Evolutionary conservation across 768 basidiomycete genomes (phyloP).

Genomic region (Lepiota brunneoincarnata): DNA sequence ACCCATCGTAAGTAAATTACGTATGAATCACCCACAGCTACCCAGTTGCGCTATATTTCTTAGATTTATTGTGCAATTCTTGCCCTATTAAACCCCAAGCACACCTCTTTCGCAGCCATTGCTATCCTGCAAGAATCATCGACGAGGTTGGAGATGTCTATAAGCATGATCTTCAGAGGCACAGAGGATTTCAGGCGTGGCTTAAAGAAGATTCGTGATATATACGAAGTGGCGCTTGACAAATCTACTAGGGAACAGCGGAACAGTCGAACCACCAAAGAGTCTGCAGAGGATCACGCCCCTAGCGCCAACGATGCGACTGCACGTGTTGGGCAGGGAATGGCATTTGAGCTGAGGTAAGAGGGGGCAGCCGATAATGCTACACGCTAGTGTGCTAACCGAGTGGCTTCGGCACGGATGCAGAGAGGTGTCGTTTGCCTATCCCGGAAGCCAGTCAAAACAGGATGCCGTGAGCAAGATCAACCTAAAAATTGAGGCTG

Average conservation of each 20-base stretch:
- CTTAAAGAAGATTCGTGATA: background rate
- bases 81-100: slow-evolving; percentile 17
- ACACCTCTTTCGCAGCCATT: slow-evolving; percentile 19
- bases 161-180: slow-evolving; percentile 12
- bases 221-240: background rate
- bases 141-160: slow-evolving; percentile 9
- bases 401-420: background rate
- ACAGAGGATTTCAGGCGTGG: background rate
- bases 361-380: background rate
- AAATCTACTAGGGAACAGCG: slow-evolving; percentile 15
- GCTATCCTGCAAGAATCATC: slow-evolving; percentile 23
- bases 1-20: slow-evolving; percentile 21
- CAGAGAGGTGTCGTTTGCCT: slow-evolving; percentile 29
- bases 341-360: slow-evolving; percentile 14
- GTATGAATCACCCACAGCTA: no score
- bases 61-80: slow-evolving; percentile 19
- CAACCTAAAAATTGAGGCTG: slow-evolving; percentile 33
- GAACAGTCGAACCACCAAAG: background rate
- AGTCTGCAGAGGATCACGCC: background rate
- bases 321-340: slow-evolving; percentile 15
- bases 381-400: background rate
- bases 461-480: slow-evolving; percentile 27
- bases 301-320: background rate
- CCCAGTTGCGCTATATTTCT: background rate
- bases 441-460: slow-evolving; percentile 29